phyloP scores from a whole-genome alignment of 2,329 filamentous ascomycete species.

The Triangularia verruculosa region DNA sequence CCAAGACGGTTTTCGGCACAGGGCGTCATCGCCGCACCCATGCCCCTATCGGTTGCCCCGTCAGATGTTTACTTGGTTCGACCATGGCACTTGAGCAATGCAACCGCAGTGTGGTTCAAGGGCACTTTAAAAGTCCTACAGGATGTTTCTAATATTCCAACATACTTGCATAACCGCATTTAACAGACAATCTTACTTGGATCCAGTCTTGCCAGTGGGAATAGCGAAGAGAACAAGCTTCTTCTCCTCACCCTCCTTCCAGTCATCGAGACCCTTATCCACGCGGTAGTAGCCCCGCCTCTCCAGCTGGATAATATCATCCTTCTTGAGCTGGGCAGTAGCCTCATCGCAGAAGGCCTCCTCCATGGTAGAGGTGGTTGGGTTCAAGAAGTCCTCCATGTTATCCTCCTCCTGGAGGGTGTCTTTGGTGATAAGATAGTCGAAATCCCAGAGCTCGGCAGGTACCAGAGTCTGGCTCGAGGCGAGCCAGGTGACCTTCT shows the following conservation, averaged over 20 bases:
- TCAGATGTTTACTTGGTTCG: neutral
- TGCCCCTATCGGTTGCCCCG: neutral
- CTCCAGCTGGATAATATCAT: slow-evolving; percentile 94
- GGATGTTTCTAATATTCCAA: neutral
- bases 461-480: slow-evolving; percentile 71
- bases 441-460: slow-evolving; percentile 89
- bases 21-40: neutral
- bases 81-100: neutral
- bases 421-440: slow-evolving; percentile 93
- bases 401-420: slow-evolving; percentile 85
- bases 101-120: too few relatives aligned
- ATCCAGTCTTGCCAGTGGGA: slow-evolving; percentile 50
- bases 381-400: slow-evolving; percentile 78
- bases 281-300: slow-evolving; percentile 88
- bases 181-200: slow-evolving; percentile 22
- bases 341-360: slow-evolving; percentile 79
- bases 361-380: slow-evolving; percentile 69
- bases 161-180: neutral
- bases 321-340: slow-evolving; percentile 72
- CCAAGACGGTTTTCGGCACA: neutral
- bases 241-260: slow-evolving; percentile 51
- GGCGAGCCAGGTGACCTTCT: slow-evolving; percentile 95
- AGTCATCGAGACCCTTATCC: slow-evolving; percentile 59
- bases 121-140: neutral
- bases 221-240: slow-evolving; percentile 55